Base-by-base conservation (phyloP, 768 basidiomycete species). In the Tricholomella constricta region DNA sequence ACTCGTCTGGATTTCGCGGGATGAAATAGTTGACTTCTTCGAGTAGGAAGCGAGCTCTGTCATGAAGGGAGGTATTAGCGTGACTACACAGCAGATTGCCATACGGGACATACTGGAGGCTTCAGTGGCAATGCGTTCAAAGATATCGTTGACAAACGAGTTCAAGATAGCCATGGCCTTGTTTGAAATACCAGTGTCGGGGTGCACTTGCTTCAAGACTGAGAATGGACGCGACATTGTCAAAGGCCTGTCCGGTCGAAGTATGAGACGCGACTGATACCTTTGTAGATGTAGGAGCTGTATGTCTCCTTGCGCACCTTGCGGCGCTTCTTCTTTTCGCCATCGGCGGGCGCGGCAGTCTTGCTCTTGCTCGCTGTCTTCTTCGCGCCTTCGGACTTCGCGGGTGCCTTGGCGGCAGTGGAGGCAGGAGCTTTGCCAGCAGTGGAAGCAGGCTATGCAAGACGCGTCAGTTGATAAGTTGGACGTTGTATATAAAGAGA, bases 151-250 rank as follows among this genome's bases (percentile, higher is more conserved):
- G 62, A 90, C 88, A 66, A 90, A 90, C 0, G 88, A 89, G 78
- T 90, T 87, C 59, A 88, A 75, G 68, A 90, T 89, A 47, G 87
- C 84, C 86, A 89, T 88, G 10, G 85, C 85, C 74, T 91, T 91
- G 84, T 89, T 91, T 48, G 89, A 91, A 76, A 93, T 91, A 85
- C 91, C 91, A 56, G 91, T 92, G 72, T 92, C 91, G 56, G 91
- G 91, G 79, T 93, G 91, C 54, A 93, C 91, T 74, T 93, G 91
- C 78, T 90, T 91, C 68, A 93, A 78, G 63, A 91, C 91, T 88
- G 52, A 46, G 42, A 15, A 10, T 54, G 10, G 29, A 23, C 45
- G 25, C 23, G 17, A 59, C 20, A 31, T 38, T 35, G 41, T 37
- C 35, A 9, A 20, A 20, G 22, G 11, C 12, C 8, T n/a, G n/a